These are phyloP conservation scores for Aspergillus pseudoglaucus DNA, from an alignment of 2,329 filamentous ascomycete species.

Conservation along the genomic window DNA sequence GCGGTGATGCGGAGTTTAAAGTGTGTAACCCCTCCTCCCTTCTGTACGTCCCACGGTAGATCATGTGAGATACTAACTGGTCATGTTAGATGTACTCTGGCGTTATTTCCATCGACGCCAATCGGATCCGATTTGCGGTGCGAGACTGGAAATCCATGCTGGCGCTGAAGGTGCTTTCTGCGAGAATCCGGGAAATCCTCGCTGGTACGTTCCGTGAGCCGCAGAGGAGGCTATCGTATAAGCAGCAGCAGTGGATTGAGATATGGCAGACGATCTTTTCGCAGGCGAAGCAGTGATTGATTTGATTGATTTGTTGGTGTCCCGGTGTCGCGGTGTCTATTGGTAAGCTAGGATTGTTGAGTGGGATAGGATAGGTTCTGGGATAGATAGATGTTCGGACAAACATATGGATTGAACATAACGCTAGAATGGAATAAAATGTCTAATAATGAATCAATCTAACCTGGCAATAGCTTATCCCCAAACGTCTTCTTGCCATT, in stretches of 20 bases:
- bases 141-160: conserved; percentile 87
- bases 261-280: conserved; percentile 66
- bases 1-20: conserved; percentile 83
- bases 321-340: neutral
- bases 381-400: neutral
- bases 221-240: conserved; percentile 42
- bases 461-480: neutral
- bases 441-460: neutral
- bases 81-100: conserved; percentile 68
- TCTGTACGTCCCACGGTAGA: neutral
- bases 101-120: conserved; percentile 78
- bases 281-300: conserved; percentile 18
- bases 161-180: conserved; percentile 74
- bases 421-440: neutral
- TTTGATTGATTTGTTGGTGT: neutral
- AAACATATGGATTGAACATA: neutral
- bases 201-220: conserved; percentile 55
- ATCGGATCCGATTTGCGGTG: conserved; percentile 74
- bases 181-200: conserved; percentile 68
- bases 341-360: neutral
- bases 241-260: conserved; percentile 68
- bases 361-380: neutral
- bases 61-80: neutral
- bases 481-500: conserved; percentile 52
- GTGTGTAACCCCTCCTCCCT: conserved; percentile 40